Base-by-base conservation (phyloP, 2,329 filamentous ascomycete species). In the Fusarium miscanthi region DNA sequence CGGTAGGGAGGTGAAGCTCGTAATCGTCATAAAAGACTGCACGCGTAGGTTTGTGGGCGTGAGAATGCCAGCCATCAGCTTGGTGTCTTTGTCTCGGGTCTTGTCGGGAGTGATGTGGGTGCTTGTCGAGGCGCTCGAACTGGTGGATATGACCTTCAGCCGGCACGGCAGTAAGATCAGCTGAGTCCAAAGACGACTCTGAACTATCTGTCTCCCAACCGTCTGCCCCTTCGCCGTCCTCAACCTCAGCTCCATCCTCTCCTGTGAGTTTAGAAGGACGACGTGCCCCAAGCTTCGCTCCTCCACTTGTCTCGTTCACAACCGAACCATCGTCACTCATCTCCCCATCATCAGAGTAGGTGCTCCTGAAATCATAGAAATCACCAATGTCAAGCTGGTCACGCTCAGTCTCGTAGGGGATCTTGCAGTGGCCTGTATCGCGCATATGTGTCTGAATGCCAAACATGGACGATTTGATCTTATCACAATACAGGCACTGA, bases 141-240 rank as follows among this genome's bases (percentile, higher is more conserved):
- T 93, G 91, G 76, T 92, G 89, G 53, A 89, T 86, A 73, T 90
- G 89, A 49, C 90, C 87, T 72, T 95, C 93, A 37, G 94, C 91
- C 5, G 93, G 93, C 12, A 97, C 90, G 13, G 92, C 90, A 9
- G 91, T 92, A 45, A 97, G 89, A 75, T 97, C 94, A 60, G 93
- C 93, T 2, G 94, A 96, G 73, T 95, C 94, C 40, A 97, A 87
- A 16, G 94, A 97, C 3, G 95, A 97, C n/a, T 89, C 92, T 14
- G 93, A 94, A 73, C 92, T 94, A 80, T 98, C 96, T 1, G 95
- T 98, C 83, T 99, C 96, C 95, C 96, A 98, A 48, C 94, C 94
- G 46, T 95, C 94, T 10, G 91, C 90, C 17, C 87, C 85, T 46
- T 84, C 85, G 53, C 87, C 88, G 48, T 88, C 88, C n/a, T 89